phyloP scores from a whole-genome alignment of 2,329 filamentous ascomycete species.

The Akanthomyces dipterigenus region DNA sequence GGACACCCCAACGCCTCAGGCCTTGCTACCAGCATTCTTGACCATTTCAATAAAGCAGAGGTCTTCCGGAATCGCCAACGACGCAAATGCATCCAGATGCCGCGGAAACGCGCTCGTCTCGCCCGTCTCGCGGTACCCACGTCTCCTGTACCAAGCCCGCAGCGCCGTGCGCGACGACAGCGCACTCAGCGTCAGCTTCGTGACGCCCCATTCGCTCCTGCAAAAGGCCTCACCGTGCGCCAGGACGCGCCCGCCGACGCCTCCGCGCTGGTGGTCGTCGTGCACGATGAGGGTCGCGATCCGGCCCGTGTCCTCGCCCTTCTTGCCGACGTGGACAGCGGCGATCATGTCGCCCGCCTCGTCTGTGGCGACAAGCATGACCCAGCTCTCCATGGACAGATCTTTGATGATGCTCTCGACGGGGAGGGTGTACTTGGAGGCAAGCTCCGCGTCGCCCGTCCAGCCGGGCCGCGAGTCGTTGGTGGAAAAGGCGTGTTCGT shows the following conservation, averaged over 20 bases:
- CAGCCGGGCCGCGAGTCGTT: conserved; percentile 29
- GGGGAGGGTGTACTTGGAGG: conserved; percentile 61
- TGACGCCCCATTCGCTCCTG: conserved; percentile 18
- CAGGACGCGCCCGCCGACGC: conserved; percentile 27
- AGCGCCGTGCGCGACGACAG: conserved; percentile 27
- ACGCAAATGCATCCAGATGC: conserved; percentile 11
- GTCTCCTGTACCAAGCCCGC: conserved; percentile 28
- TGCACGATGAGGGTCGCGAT: conserved; percentile 24
- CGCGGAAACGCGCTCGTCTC: conserved; percentile 26
- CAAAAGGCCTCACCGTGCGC: conserved; percentile 25
- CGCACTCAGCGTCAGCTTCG: conserved; percentile 28
- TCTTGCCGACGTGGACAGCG: conserved; percentile 16
- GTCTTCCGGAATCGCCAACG: conserved; percentile 20
- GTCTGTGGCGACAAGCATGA: conserved; percentile 24
- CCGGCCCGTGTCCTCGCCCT: conserved; percentile 16
- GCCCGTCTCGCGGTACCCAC: conserved; percentile 30
- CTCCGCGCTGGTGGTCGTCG: conserved; percentile 19
- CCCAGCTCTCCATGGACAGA: conserved; percentile 23
- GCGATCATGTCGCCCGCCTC: conserved; percentile 18
- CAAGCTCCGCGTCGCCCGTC: conserved; percentile 43
- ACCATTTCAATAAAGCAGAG: conserved; percentile 30
- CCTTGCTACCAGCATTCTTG: conserved; percentile 19
- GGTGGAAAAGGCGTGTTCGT: conserved; percentile 34
- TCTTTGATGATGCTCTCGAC: conserved; percentile 59
- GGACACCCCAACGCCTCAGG: background rate